phyloP scores from a whole-genome alignment of 306 rosid genomes.

The Ziziphus jujuba region DNA sequence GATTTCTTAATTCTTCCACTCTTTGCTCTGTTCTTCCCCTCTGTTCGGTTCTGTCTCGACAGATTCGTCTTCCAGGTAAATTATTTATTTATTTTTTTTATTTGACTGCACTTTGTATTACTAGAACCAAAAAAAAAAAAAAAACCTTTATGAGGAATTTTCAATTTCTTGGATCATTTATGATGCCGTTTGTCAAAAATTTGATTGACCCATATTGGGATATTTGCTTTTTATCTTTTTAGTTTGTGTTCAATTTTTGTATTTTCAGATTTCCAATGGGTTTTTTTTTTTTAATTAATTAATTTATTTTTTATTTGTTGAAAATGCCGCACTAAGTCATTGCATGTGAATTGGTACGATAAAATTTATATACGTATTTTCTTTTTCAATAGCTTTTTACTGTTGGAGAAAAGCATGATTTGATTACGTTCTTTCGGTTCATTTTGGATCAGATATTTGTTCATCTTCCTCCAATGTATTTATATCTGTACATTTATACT shows the following conservation, averaged over 20 bases:
- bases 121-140: too few species aligned
- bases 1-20: slow-evolving; percentile 70
- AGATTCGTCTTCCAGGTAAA: slow-evolving; percentile 77
- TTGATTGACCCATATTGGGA: not conserved
- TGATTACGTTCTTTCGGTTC: not conserved
- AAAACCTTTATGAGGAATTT: too few species aligned
- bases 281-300: too few species aligned
- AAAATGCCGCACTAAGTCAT: not conserved
- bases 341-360: not conserved
- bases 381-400: too few species aligned
- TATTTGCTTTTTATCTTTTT: not conserved
- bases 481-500: not conserved
- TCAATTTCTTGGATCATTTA: not conserved
- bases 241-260: not conserved
- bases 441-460: not conserved
- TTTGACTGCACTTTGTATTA: not conserved
- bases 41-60: slow-evolving; percentile 71
- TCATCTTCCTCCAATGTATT: not conserved
- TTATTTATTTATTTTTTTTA: too few species aligned
- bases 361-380: not conserved
- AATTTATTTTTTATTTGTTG: too few species aligned
- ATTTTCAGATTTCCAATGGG: too few species aligned
- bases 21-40: slow-evolving; percentile 68
- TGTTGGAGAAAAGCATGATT: too few species aligned
- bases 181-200: not conserved